These are phyloP conservation scores for Kalanchoe fedtschenkoi DNA, from an alignment of 164 flowering plant genomes.

Conservation along the genomic window DNA sequence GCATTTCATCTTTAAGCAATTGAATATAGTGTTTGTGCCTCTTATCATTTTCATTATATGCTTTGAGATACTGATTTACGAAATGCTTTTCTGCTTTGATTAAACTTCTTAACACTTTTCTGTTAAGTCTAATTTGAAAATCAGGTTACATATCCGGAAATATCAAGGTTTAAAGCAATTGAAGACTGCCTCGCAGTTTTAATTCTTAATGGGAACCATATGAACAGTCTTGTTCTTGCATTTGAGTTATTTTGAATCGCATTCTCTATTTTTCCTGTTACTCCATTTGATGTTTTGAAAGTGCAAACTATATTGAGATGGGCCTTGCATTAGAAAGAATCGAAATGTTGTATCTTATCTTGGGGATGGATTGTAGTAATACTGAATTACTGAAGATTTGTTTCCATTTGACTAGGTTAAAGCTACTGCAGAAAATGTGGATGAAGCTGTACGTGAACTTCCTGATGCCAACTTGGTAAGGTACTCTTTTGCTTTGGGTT, in stretches of 20 bases:
- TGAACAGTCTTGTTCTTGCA: neutral
- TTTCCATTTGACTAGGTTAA: slow-evolving; percentile 50
- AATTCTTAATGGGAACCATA: neutral
- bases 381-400: neutral
- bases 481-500: slow-evolving; percentile 37
- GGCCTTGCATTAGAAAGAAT: neutral
- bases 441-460: slow-evolving; percentile 96
- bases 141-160: neutral
- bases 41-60: neutral
- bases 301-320: neutral
- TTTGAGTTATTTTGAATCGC: neutral
- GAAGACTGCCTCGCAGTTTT: neutral
- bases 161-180: neutral
- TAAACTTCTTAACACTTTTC: neutral
- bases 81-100: neutral
- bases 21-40: neutral
- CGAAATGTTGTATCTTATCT: neutral
- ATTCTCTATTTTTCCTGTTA: neutral
- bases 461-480: slow-evolving; percentile 99
- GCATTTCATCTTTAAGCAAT: neutral
- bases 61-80: neutral
- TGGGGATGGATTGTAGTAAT: neutral
- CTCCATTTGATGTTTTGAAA: neutral
- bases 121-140: neutral
- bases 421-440: slow-evolving; percentile 93